phyloP scores from a whole-genome alignment of 163 green algal genomes.

The Scenedesmus sp. region DNA sequence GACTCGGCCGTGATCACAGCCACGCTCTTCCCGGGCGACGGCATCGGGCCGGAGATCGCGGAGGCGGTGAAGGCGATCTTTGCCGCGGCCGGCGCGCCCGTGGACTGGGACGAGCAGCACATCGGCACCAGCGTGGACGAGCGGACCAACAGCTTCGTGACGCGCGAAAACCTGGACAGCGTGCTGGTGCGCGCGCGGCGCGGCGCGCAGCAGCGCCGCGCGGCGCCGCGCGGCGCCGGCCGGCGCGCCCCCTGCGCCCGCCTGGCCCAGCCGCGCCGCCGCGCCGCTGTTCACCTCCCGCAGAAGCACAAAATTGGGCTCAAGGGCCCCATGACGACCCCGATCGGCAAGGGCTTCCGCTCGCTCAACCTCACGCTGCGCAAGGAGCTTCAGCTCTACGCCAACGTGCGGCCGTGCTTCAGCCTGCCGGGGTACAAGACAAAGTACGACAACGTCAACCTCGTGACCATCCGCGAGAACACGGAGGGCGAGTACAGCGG shows the following conservation, averaged over 20 bases:
- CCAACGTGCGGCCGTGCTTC: slow-evolving; percentile 96
- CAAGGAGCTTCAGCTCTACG: slow-evolving; percentile 97
- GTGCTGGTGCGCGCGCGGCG: slow-evolving; percentile 76
- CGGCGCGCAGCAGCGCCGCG: neutral
- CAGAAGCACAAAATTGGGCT: slow-evolving; percentile 89
- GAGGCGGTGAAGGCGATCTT: slow-evolving; percentile 85
- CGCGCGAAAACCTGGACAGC: slow-evolving; percentile 92
- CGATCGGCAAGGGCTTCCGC: slow-evolving; percentile 95
- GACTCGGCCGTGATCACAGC: slow-evolving; percentile 59
- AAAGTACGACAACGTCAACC: slow-evolving; percentile 91
- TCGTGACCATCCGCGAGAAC: slow-evolving; percentile 94
- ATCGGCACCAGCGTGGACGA: slow-evolving; percentile 87
- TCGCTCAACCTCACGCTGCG: slow-evolving; percentile 97
- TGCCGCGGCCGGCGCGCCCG: slow-evolving; percentile 68
- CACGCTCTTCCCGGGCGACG: slow-evolving; percentile 91
- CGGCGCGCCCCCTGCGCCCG: neutral
- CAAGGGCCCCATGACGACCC: slow-evolving; percentile 96
- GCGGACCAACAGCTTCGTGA: slow-evolving; percentile 91
- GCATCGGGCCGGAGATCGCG: slow-evolving; percentile 95
- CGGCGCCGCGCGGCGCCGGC: neutral
- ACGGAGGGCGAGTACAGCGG: slow-evolving; percentile 89
- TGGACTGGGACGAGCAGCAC: slow-evolving; percentile 93
- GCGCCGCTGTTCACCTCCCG: slow-evolving; percentile 16
- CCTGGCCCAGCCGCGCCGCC: neutral
- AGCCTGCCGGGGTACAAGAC: slow-evolving; percentile 96